phyloP scores from a whole-genome alignment of 1,284 basidiomycete genomes.

The Melampsora larici-populina region DNA sequence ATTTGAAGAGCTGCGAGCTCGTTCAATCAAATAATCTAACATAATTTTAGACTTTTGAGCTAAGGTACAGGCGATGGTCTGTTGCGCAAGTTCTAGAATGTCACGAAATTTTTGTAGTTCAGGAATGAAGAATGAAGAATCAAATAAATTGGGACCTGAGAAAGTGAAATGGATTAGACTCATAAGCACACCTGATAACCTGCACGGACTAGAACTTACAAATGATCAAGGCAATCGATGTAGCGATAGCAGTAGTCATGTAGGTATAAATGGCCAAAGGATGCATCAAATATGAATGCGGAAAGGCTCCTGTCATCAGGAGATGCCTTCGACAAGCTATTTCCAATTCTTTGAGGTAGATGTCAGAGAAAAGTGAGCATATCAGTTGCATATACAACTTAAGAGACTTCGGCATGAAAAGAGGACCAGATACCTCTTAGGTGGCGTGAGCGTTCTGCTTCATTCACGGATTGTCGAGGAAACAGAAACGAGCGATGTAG shows the following conservation, averaged over 20 bases:
- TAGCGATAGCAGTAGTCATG: conserved; percentile 20
- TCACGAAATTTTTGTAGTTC: no score
- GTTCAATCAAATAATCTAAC: no score
- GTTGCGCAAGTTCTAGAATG: no score
- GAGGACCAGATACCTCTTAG: conserved; percentile 8
- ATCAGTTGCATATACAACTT: background rate
- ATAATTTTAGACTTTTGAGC: no score
- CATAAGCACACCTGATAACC: no score
- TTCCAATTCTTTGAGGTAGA: conserved; percentile 3
- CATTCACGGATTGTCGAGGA: background rate
- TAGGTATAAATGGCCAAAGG: conserved; percentile 13
- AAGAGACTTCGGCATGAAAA: background rate
- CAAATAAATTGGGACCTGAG: no score
- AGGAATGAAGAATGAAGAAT: no score
- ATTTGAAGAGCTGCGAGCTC: no score
- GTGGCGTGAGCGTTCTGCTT: conserved; percentile 15
- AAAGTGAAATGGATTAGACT: no score
- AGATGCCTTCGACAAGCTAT: conserved; percentile 13
- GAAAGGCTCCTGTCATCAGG: conserved; percentile 1
- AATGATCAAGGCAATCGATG: background rate
- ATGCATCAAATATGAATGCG: conserved; percentile 13
- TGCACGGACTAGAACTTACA: background rate
- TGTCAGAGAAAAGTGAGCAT: background rate
- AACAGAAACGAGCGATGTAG: conserved; percentile 31
- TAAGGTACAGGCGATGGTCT: no score